Percentiles rank a stretch among this genome's conserved stretches.
phyloP scores from a whole-genome alignment of 768 basidiomycete genomes.

The Boletales sp. region DNA sequence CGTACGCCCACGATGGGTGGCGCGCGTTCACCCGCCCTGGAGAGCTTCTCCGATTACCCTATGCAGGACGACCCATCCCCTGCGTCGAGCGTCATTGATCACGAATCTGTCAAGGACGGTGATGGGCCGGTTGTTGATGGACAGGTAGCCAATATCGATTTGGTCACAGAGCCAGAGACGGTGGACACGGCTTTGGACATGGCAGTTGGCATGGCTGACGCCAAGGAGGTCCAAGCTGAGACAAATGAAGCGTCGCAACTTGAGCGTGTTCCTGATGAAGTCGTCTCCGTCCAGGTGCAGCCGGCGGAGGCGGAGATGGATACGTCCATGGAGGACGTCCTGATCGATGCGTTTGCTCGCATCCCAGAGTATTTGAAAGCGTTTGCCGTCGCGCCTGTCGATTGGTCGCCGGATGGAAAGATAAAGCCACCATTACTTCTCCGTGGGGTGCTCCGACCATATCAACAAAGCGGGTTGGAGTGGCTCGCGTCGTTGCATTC shows the following conservation, averaged over 20 bases:
- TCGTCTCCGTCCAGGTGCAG: neutral
- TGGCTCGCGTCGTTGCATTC: slow-evolving; percentile 89
- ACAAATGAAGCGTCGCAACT: neutral
- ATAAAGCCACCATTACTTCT: slow-evolving; percentile 70
- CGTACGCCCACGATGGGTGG: slow-evolving; percentile 21
- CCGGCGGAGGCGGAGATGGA: slow-evolving; percentile 3
- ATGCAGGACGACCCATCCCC: slow-evolving; percentile 24
- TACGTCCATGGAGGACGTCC: slow-evolving; percentile 36
- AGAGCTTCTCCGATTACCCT: slow-evolving; percentile 22
- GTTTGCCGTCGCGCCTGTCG: slow-evolving; percentile 68
- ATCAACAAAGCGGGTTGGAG: slow-evolving; percentile 90
- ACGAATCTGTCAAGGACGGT: slow-evolving; percentile 18
- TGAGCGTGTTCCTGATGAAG: neutral
- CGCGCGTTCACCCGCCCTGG: slow-evolving; percentile 20
- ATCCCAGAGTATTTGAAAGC: slow-evolving; percentile 58
- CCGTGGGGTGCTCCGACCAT: slow-evolving; percentile 85
- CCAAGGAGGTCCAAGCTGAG: neutral
- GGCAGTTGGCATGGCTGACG: neutral
- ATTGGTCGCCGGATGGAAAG: slow-evolving; percentile 58
- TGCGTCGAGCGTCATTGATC: slow-evolving; percentile 26
- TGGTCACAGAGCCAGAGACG: no score
- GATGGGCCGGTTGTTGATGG: neutral
- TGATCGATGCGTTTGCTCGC: slow-evolving; percentile 32
- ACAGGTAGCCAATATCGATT: neutral
- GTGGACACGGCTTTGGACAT: neutral